These are phyloP conservation scores for Heliamphora pulchella DNA, from an alignment of 179 eudicot species.

Conservation along the genomic window DNA sequence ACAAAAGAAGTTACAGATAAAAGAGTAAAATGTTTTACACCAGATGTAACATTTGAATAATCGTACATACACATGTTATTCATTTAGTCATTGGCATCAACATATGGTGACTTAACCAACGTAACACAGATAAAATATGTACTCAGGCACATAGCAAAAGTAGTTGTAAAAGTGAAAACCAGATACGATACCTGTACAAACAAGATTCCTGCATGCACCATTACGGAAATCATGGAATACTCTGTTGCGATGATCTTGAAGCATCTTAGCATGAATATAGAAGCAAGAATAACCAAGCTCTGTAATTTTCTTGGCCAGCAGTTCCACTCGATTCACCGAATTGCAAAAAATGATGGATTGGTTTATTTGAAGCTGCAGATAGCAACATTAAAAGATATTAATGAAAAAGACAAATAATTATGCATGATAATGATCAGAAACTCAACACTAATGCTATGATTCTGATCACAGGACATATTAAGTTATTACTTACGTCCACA, in stretches of 20 bases:
- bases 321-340: slow-evolving; percentile 79
- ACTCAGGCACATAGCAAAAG: not conserved
- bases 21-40: not conserved
- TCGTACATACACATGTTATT: not conserved
- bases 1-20: not conserved
- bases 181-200: slow-evolving; percentile 61
- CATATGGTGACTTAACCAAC: not conserved
- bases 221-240: slow-evolving; percentile 85
- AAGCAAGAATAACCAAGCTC: slow-evolving; percentile 91
- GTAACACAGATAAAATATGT: not conserved
- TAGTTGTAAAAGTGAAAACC: not conserved
- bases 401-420: slow-evolving; percentile 2
- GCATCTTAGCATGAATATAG: slow-evolving; percentile 91
- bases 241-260: slow-evolving; percentile 83
- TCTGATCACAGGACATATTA: too few species aligned
- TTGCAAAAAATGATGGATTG: slow-evolving; percentile 92
- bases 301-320: slow-evolving; percentile 79
- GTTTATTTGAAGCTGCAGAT: slow-evolving; percentile 79
- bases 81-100: slow-evolving; percentile 11
- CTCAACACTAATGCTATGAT: too few species aligned
- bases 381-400: slow-evolving; percentile 13
- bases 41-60: not conserved
- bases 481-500: too few species aligned
- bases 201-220: slow-evolving; percentile 90
- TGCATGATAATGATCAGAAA: not conserved